These are phyloP conservation scores for Neurospora sp. DNA, from an alignment of 2,329 filamentous ascomycete species.

Conservation along the genomic window DNA sequence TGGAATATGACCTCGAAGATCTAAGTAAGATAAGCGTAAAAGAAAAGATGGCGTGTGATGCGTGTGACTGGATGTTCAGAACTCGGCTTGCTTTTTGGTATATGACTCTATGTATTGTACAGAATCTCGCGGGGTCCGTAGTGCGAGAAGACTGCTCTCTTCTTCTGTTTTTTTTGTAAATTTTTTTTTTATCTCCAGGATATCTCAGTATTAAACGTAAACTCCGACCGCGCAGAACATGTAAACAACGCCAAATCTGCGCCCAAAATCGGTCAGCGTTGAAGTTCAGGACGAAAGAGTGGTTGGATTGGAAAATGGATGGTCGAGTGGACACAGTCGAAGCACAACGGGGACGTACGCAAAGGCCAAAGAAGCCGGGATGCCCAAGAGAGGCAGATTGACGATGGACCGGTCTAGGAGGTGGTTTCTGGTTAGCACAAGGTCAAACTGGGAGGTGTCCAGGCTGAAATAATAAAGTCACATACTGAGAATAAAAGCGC, in stretches of 20 bases:
- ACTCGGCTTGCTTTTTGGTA: conserved; percentile 20
- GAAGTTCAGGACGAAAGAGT: not conserved
- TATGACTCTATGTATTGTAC: conserved; percentile 26
- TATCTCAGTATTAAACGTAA: conserved; percentile 65
- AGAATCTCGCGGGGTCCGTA: conserved; percentile 18
- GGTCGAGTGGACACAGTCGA: conserved; percentile 2
- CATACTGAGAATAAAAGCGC: conserved; percentile 80
- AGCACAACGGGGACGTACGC: conserved; percentile 52
- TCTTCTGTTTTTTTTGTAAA: conserved; percentile 9
- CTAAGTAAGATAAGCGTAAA: conserved; percentile 1
- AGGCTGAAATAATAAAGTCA: not conserved
- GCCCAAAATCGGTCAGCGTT: conserved; percentile 5
- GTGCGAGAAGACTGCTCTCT: conserved; percentile 7
- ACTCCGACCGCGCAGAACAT: conserved; percentile 99
- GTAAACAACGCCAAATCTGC: conserved; percentile 85
- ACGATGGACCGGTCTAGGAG: conserved; percentile 67
- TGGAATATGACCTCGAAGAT: not conserved
- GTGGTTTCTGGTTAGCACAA: conserved; percentile 16
- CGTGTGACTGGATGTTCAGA: conserved; percentile 7
- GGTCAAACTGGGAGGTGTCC: not conserved
- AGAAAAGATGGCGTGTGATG: conserved; percentile 2
- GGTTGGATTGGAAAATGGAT: not conserved
- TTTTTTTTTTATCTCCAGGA: conserved; percentile 18
- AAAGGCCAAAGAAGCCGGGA: conserved; percentile 81
- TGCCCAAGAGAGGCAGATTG: conserved; percentile 66